Evolutionary conservation across 768 basidiomycete genomes (phyloP).

Genomic region (Leucocoprinus sp.): DNA sequence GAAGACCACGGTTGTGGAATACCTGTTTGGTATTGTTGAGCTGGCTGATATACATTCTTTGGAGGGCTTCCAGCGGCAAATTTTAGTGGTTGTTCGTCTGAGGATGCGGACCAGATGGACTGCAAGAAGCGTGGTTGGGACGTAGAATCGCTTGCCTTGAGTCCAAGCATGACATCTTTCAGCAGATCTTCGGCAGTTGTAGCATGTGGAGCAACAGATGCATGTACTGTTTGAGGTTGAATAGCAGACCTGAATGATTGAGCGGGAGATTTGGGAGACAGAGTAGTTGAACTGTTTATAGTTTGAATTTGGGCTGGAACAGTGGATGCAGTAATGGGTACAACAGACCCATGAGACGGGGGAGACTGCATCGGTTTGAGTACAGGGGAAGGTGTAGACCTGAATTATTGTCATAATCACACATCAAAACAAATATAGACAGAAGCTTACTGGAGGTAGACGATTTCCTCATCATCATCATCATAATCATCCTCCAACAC

Average conservation of each 20-base stretch:
- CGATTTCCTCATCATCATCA: slow-evolving; percentile 63
- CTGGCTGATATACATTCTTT: slow-evolving; percentile 25
- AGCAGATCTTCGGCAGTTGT: slow-evolving; percentile 66
- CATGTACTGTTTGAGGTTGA: slow-evolving; percentile 4
- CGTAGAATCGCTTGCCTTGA: slow-evolving; percentile 16
- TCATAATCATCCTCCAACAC: slow-evolving; percentile 31
- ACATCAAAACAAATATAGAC: slow-evolving; percentile 3
- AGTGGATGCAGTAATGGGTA: slow-evolving; percentile 16
- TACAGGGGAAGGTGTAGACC: slow-evolving; percentile 21
- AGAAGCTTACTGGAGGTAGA: slow-evolving; percentile 58
- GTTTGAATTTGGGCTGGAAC: slow-evolving; percentile 27
- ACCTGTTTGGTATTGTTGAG: slow-evolving; percentile 19
- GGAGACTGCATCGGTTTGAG: slow-evolving; percentile 25
- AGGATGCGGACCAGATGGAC: slow-evolving; percentile 63
- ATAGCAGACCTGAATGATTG: slow-evolving; percentile 14
- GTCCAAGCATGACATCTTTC: slow-evolving; percentile 39
- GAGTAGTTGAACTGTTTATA: slow-evolving; percentile 22
- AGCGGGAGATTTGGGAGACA: slow-evolving; percentile 26
- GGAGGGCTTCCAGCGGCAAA: slow-evolving; percentile 22
- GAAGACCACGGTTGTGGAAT: slow-evolving; percentile 18
- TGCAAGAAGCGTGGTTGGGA: slow-evolving; percentile 23
- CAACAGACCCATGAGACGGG: slow-evolving; percentile 19
- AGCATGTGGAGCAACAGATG: slow-evolving; percentile 17
- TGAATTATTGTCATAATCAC: slow-evolving; percentile 8
- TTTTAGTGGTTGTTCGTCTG: slow-evolving; percentile 37